phyloP scores from a whole-genome alignment of 2,329 filamentous ascomycete species.

The Leptographium galeiforme region DNA sequence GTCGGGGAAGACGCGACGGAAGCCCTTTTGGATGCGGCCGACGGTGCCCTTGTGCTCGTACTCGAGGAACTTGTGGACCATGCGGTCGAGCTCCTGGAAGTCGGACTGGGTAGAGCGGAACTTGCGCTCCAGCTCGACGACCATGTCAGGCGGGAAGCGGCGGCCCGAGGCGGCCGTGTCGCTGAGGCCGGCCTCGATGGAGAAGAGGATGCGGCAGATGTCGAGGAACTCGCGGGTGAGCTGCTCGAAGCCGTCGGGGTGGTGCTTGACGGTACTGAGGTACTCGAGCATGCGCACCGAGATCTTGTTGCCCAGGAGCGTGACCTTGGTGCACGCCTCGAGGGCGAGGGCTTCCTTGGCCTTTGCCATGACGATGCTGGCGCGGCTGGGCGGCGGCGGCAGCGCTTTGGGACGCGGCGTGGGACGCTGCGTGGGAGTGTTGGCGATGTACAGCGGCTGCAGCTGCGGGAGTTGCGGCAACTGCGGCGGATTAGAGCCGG shows the following conservation, averaged over 20 bases:
- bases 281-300: slow-evolving; percentile 53
- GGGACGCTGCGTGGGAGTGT: neutral
- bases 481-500: neutral
- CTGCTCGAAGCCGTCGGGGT: slow-evolving; percentile 40
- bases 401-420: neutral
- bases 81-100: slow-evolving; percentile 49
- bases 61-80: slow-evolving; percentile 47
- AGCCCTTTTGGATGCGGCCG: slow-evolving; percentile 45
- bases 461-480: neutral
- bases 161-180: slow-evolving; percentile 31
- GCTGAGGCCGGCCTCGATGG: slow-evolving; percentile 53
- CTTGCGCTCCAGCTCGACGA: slow-evolving; percentile 50
- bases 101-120: slow-evolving; percentile 47
- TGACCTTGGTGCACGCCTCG: slow-evolving; percentile 44
- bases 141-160: slow-evolving; percentile 44
- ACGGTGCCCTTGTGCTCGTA: slow-evolving; percentile 49
- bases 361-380: slow-evolving; percentile 13
- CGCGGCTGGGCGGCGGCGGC: neutral
- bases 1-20: slow-evolving; percentile 49
- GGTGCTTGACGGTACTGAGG: slow-evolving; percentile 40
- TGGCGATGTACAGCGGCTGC: neutral
- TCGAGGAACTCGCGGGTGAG: slow-evolving; percentile 56
- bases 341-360: slow-evolving; percentile 21
- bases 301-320: slow-evolving; percentile 47
- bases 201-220: slow-evolving; percentile 51